These are phyloP conservation scores for Samsoniella hepiali DNA, from an alignment of 2,329 filamentous ascomycete species.

Conservation along the genomic window DNA sequence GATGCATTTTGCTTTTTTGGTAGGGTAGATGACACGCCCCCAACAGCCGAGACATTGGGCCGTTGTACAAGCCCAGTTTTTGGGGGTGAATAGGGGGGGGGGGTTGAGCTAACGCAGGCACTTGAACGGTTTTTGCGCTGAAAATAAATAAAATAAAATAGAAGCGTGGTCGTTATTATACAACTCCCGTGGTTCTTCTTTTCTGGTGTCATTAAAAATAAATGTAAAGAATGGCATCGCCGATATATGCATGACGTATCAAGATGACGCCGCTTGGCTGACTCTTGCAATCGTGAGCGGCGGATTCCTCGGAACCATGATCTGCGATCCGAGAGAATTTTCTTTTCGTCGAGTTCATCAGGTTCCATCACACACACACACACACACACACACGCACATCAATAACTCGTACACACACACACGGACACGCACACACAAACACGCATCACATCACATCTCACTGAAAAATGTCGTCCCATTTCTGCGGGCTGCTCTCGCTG, in stretches of 20 bases:
- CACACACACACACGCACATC: background rate
- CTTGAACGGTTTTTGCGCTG: background rate
- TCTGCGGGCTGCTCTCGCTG: background rate
- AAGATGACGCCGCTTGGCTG: too few species aligned
- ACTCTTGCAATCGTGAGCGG: too few species aligned
- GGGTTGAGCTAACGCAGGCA: background rate
- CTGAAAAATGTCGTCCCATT: background rate
- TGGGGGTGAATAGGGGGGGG: background rate
- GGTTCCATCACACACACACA: background rate
- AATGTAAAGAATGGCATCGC: too few species aligned
- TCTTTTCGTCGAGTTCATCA: background rate
- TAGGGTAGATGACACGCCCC: background rate
- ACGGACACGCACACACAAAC: background rate
- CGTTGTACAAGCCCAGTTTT: background rate
- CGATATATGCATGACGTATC: too few species aligned
- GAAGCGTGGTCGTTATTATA: background rate
- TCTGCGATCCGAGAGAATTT: background rate
- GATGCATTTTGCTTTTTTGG: background rate
- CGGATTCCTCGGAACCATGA: background rate
- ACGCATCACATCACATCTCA: background rate
- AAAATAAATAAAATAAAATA: too few species aligned
- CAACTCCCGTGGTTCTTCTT: too few species aligned
- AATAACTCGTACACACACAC: background rate
- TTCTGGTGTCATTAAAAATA: too few species aligned
- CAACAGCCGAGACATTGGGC: slow-evolving; percentile 16